Evolutionary conservation across 2,329 filamentous ascomycete genomes (phyloP).

Genomic region (Pseudocercospora crystallina): DNA sequence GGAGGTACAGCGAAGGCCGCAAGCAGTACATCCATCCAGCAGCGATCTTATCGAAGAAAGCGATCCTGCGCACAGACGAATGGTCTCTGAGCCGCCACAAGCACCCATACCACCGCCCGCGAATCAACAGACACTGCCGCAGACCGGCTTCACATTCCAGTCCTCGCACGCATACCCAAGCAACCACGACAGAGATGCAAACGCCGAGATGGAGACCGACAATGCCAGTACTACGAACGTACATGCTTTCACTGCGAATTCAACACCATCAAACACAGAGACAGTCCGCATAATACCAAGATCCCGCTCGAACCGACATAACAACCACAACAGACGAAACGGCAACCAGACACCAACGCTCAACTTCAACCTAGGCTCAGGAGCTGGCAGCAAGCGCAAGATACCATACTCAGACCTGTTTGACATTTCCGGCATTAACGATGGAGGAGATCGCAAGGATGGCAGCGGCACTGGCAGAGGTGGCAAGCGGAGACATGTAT

Average conservation of each 20-base stretch:
- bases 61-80: conserved; percentile 16
- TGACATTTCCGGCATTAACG: conserved; percentile 63
- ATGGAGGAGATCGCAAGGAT: conserved; percentile 26
- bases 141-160: conserved; percentile 69
- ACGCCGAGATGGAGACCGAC: conserved; percentile 59
- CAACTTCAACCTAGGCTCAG: conserved; percentile 55
- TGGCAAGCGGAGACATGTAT: conserved; percentile 38
- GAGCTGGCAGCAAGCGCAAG: conserved; percentile 70
- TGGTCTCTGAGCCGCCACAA: conserved; percentile 28
- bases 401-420: conserved; percentile 75
- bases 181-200: conserved; percentile 51
- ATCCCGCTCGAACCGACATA: conserved; percentile 20
- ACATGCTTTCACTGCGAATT: conserved; percentile 46
- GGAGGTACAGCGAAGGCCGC: conserved; percentile 29
- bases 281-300: conserved; percentile 30
- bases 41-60: conserved; percentile 26
- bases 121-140: conserved; percentile 28
- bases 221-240: conserved; percentile 5
- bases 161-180: conserved; percentile 60
- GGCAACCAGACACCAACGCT: conserved; percentile 33
- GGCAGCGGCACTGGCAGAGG: conserved; percentile 27
- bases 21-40: conserved; percentile 18
- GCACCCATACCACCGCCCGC: conserved; percentile 9
- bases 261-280: conserved; percentile 31
- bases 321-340: conserved; percentile 33